A percentile compares a stretch with the other conserved stretches of the same genome.
These are phyloP conservation scores for Somion occarium DNA, from an alignment of 1,284 basidiomycete species.

Conservation along the genomic window DNA sequence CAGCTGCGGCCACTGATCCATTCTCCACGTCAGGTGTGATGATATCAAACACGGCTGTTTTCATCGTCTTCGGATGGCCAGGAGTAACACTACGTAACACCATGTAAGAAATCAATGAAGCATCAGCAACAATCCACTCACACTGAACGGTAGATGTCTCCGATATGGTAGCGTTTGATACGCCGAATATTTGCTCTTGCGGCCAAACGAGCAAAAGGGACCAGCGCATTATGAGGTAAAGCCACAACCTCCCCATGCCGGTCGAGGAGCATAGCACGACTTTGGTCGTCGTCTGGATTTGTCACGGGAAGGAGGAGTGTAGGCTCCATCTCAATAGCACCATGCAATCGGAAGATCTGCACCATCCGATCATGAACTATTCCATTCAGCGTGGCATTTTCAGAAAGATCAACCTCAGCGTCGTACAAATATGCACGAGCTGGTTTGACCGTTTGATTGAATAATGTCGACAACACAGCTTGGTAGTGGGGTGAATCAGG, in stretches of 20 bases:
- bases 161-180: constrained; percentile 89
- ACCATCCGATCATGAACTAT: constrained; percentile 76
- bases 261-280: constrained; percentile 75
- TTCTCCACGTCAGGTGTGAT: constrained; percentile 64
- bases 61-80: constrained; percentile 67
- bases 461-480: constrained; percentile 65
- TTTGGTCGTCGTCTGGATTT: constrained; percentile 54
- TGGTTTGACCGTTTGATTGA: constrained; percentile 63
- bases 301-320: constrained; percentile 77
- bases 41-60: constrained; percentile 76
- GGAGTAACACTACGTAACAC: constrained; percentile 43
- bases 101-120: neutral
- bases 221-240: constrained; percentile 73
- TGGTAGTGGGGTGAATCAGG: constrained; percentile 71
- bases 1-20: constrained; percentile 60
- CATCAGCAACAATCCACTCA: constrained; percentile 27
- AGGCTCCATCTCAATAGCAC: constrained; percentile 84
- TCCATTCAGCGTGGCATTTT: constrained; percentile 71
- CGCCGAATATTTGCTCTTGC: constrained; percentile 69
- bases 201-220: constrained; percentile 84
- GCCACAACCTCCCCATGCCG: constrained; percentile 78
- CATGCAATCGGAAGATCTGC: constrained; percentile 81
- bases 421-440: constrained; percentile 81
- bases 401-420: constrained; percentile 60
- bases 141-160: constrained; percentile 67